phyloP scores from a whole-genome alignment of 73 alveolate species.

The Paramecium primaurelia region DNA sequence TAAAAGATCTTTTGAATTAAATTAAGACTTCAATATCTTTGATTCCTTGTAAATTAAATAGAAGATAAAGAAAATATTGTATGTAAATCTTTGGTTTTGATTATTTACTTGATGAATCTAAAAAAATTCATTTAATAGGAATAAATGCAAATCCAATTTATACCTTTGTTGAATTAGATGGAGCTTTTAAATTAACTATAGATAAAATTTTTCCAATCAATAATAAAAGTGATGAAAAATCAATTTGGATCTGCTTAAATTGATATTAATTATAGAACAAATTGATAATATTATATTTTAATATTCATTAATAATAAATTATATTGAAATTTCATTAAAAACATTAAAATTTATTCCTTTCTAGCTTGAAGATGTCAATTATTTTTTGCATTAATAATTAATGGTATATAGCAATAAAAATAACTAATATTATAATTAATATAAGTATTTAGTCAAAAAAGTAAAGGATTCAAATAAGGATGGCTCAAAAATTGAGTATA shows the following conservation, averaged over 20 bases:
- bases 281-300: not conserved
- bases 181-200: conserved; percentile 81
- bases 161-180: conserved; percentile 89
- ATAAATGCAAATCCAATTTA: conserved; percentile 78
- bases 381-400: too few relatives aligned
- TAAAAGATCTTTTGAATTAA: not conserved
- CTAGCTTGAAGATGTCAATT: too few relatives aligned
- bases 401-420: too few relatives aligned
- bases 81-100: conserved; percentile 86
- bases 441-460: too few relatives aligned
- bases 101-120: conserved; percentile 79
- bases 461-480: too few relatives aligned
- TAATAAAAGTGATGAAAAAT: not conserved
- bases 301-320: not conserved
- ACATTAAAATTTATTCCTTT: too few relatives aligned
- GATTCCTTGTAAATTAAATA: conserved; percentile 18
- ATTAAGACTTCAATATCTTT: not conserved
- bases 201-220: conserved; percentile 68
- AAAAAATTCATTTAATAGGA: conserved; percentile 77
- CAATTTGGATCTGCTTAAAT: not conserved
- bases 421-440: too few relatives aligned
- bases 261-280: not conserved
- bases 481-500: too few relatives aligned
- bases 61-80: conserved; percentile 37
- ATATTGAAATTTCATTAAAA: too few relatives aligned